phyloP scores from a whole-genome alignment of 495 filamentous ascomycete genomes.

The Neurospora sp. region DNA sequence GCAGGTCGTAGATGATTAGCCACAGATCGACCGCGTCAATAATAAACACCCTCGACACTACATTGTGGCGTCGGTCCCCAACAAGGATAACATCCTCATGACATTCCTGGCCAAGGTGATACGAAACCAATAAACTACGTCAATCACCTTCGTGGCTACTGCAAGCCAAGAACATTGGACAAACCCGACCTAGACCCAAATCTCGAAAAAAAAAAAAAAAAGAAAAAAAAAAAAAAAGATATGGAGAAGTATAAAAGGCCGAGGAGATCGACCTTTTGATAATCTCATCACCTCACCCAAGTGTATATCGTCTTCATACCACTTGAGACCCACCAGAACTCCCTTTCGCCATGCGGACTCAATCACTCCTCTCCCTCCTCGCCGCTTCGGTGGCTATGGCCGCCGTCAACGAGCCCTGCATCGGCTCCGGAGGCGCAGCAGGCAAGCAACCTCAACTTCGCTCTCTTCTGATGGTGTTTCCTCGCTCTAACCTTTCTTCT shows the following conservation, averaged over 20 bases:
- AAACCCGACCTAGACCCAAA: neutral
- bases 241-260: neutral
- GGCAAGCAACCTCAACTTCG: slow-evolving; percentile 1
- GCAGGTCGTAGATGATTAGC: neutral
- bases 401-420: slow-evolving; percentile 29
- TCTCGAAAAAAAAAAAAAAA: neutral
- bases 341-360: neutral
- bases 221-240: neutral
- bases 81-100: neutral
- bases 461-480: neutral
- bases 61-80: neutral
- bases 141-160: neutral
- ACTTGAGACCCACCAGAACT: neutral
- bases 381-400: slow-evolving; percentile 16
- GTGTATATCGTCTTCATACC: neutral
- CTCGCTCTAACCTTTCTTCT: neutral
- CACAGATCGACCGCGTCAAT: neutral
- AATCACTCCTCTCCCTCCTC: slow-evolving; percentile 8
- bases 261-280: neutral
- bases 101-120: neutral
- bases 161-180: neutral
- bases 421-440: slow-evolving; percentile 17
- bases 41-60: neutral
- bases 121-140: neutral
- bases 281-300: neutral